phyloP scores from a whole-genome alignment of 1,284 basidiomycete genomes.

The Sporisorium exsertum region DNA sequence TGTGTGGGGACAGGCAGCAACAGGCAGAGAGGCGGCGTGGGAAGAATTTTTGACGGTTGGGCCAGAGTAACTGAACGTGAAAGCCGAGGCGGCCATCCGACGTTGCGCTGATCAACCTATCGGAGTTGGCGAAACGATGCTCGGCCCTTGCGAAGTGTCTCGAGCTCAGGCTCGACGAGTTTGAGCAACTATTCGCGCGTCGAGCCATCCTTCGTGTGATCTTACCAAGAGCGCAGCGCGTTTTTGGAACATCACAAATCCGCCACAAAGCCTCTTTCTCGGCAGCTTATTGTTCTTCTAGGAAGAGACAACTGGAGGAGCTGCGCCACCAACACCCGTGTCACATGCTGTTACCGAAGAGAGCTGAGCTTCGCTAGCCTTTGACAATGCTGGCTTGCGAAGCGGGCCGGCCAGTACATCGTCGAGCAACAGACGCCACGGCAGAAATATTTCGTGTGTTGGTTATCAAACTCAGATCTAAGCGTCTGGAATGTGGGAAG shows the following conservation, averaged over 20 bases:
- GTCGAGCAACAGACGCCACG: background rate
- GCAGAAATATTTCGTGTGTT: background rate
- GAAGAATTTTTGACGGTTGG: too few species aligned
- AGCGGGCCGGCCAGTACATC: background rate
- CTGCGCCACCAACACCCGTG: background rate
- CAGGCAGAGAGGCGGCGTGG: background rate
- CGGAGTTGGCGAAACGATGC: too few species aligned
- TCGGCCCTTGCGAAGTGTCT: too few species aligned
- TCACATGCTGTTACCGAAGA: too few species aligned
- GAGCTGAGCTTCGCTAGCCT: background rate
- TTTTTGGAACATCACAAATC: background rate
- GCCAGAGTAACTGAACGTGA: background rate
- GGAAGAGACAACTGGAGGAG: background rate
- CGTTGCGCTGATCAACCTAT: too few species aligned
- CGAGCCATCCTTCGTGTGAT: background rate
- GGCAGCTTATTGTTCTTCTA: background rate
- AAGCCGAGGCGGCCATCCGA: background rate
- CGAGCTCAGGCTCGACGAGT: too few species aligned
- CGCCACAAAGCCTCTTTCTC: background rate
- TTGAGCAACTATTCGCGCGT: too few species aligned
- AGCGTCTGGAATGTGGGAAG: background rate
- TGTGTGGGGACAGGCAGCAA: background rate
- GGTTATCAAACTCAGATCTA: background rate
- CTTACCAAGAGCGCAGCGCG: background rate
- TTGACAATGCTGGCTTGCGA: background rate